A percentile compares a stretch with the other conserved stretches of the same genome.
Conservation (phyloP, 106 monocot species). For the Agapanthus africanus region DNA sequence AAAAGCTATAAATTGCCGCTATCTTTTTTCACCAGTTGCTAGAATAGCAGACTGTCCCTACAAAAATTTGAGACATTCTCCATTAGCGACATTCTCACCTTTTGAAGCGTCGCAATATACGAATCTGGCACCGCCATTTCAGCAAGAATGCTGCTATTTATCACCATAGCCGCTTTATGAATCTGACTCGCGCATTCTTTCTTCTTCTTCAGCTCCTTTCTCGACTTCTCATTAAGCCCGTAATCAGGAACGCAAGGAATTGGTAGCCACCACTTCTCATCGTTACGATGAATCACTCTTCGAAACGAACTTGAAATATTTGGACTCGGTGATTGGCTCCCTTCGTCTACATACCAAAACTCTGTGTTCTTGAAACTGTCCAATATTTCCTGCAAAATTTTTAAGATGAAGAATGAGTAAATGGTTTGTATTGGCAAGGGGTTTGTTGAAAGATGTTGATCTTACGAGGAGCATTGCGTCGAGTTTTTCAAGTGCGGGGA, state of each 20-base stretch:
- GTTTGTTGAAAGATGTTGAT: not conserved
- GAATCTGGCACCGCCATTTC: conserved; percentile 88
- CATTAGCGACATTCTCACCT: too few species aligned
- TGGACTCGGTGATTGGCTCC: conserved; percentile 27
- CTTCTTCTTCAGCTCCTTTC: conserved; percentile 41
- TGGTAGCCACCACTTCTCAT: conserved; percentile 94
- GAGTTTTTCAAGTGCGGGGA: conserved; percentile 68
- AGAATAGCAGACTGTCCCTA: too few species aligned
- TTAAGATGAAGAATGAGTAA: not conserved
- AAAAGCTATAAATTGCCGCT: not conserved
- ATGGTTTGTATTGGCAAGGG: not conserved
- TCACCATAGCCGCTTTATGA: conserved; percentile 74
- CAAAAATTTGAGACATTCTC: too few species aligned
- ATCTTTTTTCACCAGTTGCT: too few species aligned
- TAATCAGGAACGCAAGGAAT: conserved; percentile 65
- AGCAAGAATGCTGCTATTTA: conserved; percentile 59
- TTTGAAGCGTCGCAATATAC: conserved; percentile 53
- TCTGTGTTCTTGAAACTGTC: conserved; percentile 64
- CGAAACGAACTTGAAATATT: conserved; percentile 48
- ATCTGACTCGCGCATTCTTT: conserved; percentile 69
- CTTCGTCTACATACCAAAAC: conserved; percentile 77
- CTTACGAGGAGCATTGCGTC: conserved; percentile 65
- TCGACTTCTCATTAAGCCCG: conserved; percentile 45
- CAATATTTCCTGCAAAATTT: conserved; percentile 54
- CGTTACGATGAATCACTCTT: conserved; percentile 36